These are phyloP conservation scores for Carex kokanica DNA, from an alignment of 176 grass and related monocot species.

Conservation along the genomic window DNA sequence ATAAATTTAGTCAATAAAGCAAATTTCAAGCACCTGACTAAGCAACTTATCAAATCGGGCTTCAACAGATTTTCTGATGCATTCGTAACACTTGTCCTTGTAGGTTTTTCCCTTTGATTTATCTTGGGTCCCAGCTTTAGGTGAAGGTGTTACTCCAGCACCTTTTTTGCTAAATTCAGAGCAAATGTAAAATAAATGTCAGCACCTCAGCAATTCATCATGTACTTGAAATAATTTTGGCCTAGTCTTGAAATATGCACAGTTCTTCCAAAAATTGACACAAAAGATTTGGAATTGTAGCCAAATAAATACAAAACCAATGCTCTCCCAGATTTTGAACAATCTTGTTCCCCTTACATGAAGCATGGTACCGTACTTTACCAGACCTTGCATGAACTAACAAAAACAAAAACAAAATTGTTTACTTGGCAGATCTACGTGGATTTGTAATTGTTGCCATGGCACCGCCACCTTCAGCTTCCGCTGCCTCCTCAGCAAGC, in stretches of 20 bases:
- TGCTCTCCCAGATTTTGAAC: not conserved
- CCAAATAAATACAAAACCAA: not conserved
- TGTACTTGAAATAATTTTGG: not conserved
- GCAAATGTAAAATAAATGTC: constrained; percentile 14
- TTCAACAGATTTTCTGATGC: constrained; percentile 87
- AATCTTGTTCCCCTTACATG: constrained; percentile 9
- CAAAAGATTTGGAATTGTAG: not conserved
- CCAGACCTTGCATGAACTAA: not conserved
- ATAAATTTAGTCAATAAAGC: constrained; percentile 25
- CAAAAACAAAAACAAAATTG: constrained; percentile 14
- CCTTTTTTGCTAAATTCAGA: constrained; percentile 56
- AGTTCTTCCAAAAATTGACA: not conserved
- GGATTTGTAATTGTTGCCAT: constrained; percentile 88
- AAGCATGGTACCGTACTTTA: constrained; percentile 11
- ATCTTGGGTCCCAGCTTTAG: constrained; percentile 57
- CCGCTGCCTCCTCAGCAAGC: constrained; percentile 96
- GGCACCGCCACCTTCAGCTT: constrained; percentile 82
- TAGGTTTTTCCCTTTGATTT: constrained; percentile 89
- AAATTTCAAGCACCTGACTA: constrained; percentile 47
- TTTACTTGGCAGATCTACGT: constrained; percentile 86
- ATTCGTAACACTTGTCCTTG: constrained; percentile 96
- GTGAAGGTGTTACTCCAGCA: constrained; percentile 45
- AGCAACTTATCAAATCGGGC: constrained; percentile 78
- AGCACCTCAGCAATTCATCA: not conserved
- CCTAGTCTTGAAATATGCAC: not conserved